phyloP scores from a whole-genome alignment of 768 basidiomycete species.

The Mycena indigotica region DNA sequence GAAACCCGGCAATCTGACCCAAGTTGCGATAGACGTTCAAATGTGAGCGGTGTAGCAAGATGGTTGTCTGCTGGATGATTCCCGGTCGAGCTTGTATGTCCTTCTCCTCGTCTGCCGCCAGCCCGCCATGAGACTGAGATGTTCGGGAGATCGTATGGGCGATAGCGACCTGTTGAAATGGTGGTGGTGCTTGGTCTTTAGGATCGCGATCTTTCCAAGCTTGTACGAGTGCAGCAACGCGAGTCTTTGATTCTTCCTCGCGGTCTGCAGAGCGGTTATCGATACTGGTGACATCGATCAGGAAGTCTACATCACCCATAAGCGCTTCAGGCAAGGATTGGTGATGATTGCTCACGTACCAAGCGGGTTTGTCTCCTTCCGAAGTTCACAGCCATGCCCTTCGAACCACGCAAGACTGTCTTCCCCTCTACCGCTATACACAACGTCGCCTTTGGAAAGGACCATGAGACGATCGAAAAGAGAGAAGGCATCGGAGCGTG shows the following conservation, averaged over 20 bases:
- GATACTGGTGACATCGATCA: conserved; percentile 29
- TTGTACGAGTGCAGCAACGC: conserved; percentile 34
- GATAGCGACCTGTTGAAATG: background rate
- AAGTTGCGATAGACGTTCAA: conserved; percentile 27
- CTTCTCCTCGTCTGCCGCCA: background rate
- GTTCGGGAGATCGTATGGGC: conserved; percentile 19
- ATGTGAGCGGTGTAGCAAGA: conserved; percentile 21
- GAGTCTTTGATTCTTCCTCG: conserved; percentile 35
- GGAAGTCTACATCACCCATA: conserved; percentile 45
- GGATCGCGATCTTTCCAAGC: conserved; percentile 34
- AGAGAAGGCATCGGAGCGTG: conserved; percentile 45
- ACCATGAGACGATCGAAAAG: conserved; percentile 50
- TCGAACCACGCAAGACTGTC: conserved; percentile 40
- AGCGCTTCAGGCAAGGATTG: background rate
- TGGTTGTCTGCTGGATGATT: conserved; percentile 19
- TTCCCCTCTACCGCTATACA: conserved; percentile 40
- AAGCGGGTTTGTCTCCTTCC: conserved; percentile 43
- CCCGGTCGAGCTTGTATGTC: conserved; percentile 18
- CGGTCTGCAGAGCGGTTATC: conserved; percentile 41
- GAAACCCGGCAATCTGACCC: conserved; percentile 26
- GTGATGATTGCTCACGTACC: conserved; percentile 14
- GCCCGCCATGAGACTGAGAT: conserved; percentile 2
- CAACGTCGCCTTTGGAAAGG: conserved; percentile 43
- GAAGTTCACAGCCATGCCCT: conserved; percentile 32
- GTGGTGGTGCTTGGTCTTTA: conserved; percentile 2